Evolutionary conservation across 2,329 filamentous ascomycete genomes (phyloP), one percentile per base, ranked within the genome.

Genomic region (Ophiostoma quercus): DNA sequence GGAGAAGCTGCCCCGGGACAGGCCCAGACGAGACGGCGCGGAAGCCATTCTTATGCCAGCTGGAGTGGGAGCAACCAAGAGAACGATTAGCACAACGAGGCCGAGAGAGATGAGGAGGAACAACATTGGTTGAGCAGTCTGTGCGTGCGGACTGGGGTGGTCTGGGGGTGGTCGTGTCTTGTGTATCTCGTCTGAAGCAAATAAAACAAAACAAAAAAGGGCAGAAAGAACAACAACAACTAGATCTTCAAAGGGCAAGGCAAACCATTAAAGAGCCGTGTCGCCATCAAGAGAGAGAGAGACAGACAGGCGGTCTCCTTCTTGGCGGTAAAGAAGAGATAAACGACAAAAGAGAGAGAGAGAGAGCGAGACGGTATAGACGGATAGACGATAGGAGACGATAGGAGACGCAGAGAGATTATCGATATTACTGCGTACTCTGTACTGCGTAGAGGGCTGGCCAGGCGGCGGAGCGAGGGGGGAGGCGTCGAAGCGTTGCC

Each of bases 11-110:
- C 73, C 71, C 25, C 71, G 66, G 67, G 66, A 71, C 37, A 74
- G 72, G 68, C 73, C 73, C n/a, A 74, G 73, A n/a, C 73, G 72
- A 19, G 72, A 69, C 32, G 73, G 73, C 57, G 71, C 68, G 16
- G 72, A 70, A 12, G 73, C 70, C 73, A 74, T 74, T 51, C 57
- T 72, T 19, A 32, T 71, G 68, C 47, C 62, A 57, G 69, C 66
- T 72, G 69, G 71, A 54, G 65, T 62, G 43, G 71, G 69, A 32
- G 69, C 67, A 69, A 72, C 51, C 63, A 72, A 62, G 39, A 69
- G 57, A 62, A 72, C 25, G 47, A 69, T 71, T 68, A 72, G 71
- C 71, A 72, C 67, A 39, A 72, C 60, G 47, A 71, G 67, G 57
- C 63, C 69, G 39, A 71, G 67, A 29, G 68, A 16, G 51, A 69